Conservation (phyloP, 2,329 filamentous ascomycete species). For the Exutisphaerella laricina region DNA sequence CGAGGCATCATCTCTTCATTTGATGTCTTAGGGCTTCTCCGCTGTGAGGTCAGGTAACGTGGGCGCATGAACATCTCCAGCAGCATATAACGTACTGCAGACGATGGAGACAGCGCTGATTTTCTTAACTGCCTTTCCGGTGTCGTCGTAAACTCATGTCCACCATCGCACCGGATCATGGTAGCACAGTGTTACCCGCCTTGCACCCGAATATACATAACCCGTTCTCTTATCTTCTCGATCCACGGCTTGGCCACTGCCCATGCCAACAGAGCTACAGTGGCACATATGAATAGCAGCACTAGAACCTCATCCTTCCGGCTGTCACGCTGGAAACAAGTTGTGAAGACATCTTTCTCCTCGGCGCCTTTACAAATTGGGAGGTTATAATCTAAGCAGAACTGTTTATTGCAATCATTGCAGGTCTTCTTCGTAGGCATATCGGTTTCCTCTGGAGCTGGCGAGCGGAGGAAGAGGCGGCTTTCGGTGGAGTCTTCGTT, state of each 20-base stretch:
- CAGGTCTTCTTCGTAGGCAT: conserved; percentile 47
- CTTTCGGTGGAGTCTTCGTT: conserved; percentile 9
- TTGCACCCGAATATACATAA: conserved; percentile 6
- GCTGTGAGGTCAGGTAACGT: too few relatives aligned
- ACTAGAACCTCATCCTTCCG: conserved; percentile 62
- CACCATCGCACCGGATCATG: too few relatives aligned
- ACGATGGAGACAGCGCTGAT: too few relatives aligned
- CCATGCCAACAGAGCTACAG: conserved; percentile 55
- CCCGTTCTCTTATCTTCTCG: conserved; percentile 33
- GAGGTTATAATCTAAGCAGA: conserved; percentile 58
- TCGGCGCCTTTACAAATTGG: conserved; percentile 56
- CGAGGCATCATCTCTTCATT: too few relatives aligned
- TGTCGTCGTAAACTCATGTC: too few relatives aligned
- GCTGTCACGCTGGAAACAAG: conserved; percentile 65
- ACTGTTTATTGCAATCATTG: conserved; percentile 62
- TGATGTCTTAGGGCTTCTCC: too few relatives aligned
- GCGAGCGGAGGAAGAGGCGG: conserved; percentile 3
- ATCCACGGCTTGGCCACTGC: conserved; percentile 56
- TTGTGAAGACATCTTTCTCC: conserved; percentile 57
- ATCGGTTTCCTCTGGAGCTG: background rate
- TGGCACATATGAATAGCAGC: conserved; percentile 60
- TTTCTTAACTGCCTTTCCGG: too few relatives aligned
- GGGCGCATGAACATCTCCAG: too few relatives aligned
- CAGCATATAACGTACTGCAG: too few relatives aligned
- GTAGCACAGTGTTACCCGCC: too few relatives aligned